Evolutionary conservation across 2,329 filamentous ascomycete species (phyloP).

Genomic region (Corynespora cassiicola): DNA sequence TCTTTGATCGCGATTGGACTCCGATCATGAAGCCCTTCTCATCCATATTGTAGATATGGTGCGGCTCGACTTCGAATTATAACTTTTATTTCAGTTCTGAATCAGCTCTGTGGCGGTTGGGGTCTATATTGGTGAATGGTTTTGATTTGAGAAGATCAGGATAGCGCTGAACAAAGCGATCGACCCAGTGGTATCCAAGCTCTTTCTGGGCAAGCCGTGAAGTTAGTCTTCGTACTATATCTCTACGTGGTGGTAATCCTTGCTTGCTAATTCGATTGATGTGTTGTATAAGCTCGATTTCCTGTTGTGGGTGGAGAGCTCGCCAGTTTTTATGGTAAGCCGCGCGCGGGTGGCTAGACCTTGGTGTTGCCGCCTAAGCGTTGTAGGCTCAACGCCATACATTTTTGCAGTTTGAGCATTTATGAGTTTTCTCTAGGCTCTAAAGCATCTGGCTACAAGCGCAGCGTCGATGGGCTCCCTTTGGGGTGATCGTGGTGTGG

Average conservation of each 20-base stretch:
- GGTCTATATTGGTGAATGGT: conserved; percentile 18
- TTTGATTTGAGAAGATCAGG: conserved; percentile 5
- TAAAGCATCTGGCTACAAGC: no score
- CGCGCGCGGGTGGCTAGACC: background rate
- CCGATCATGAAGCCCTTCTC: conserved; percentile 17
- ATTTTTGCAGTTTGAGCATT: conserved; percentile 7
- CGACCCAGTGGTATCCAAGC: conserved; percentile 11
- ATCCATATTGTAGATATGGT: conserved; percentile 16
- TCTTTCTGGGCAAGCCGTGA: conserved; percentile 6
- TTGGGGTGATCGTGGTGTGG: no score
- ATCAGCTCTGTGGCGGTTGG: conserved; percentile 15
- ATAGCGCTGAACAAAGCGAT: conserved; percentile 6
- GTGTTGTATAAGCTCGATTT: conserved; percentile 8
- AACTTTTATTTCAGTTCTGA: conserved; percentile 12
- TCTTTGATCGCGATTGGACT: conserved; percentile 9
- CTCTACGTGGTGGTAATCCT: conserved; percentile 14
- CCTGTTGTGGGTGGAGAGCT: conserved; percentile 1
- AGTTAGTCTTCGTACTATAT: conserved; percentile 16
- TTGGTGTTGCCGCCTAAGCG: conserved; percentile 3
- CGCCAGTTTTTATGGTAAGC: background rate
- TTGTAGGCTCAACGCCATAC: conserved; percentile 10
- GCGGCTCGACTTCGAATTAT: conserved; percentile 17
- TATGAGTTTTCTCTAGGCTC: conserved; percentile 1
- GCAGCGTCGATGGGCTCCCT: no score
- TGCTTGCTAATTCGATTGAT: conserved; percentile 12